Evolutionary conservation across 352 stramenopile species (phyloP), one percentile per base, ranked within the genome.

Genomic region (Globisporangium ultimum): DNA sequence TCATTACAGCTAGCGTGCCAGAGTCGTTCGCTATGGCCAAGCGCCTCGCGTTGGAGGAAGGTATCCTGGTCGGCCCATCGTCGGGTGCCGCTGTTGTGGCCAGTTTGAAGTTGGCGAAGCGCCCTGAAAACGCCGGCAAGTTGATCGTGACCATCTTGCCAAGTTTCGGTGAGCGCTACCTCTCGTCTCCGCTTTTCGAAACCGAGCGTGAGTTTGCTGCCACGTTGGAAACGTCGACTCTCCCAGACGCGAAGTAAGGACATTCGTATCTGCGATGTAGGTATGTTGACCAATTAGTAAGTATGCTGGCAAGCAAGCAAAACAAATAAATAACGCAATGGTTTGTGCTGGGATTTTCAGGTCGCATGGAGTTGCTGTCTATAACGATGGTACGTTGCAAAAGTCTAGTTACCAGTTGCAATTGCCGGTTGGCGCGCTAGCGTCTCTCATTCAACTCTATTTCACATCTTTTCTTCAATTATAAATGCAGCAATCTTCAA

Each of bases 111-210:
- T 68, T 97, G 4, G 88, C 80, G 24, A 70, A 78, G 53, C 85
- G 88, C 34, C 84, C 83, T 7, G 87, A 97, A 77, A 93, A 87
- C 58, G 72, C 68, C 14, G 82, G 82, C 32, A 97, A 97, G 76
- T 72, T 94, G 28, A 96, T 93, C 53, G 89, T 97, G 17, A 84
- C 83, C 45, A 93, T 97, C 59, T 75, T 97, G 58, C 91, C 91
- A 24, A 95, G 80, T 58, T 97, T 96, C 67, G 91, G 91, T 50
- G 91, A 97, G 70, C 82, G 86, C 24, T 95, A 93, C 66, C 60
- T 95, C 66, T 91, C 80, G 47, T 91, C 85, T 43, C 67, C 79
- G 22, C 70, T 94, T 18, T 94, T 94, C 55, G 85, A 93, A 46
- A 69, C 76, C 53, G 85, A 94, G 65, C 83, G 85, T 42, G 80